phyloP scores from a whole-genome alignment of 768 basidiomycete genomes.

The Lactifluus echinatus region DNA sequence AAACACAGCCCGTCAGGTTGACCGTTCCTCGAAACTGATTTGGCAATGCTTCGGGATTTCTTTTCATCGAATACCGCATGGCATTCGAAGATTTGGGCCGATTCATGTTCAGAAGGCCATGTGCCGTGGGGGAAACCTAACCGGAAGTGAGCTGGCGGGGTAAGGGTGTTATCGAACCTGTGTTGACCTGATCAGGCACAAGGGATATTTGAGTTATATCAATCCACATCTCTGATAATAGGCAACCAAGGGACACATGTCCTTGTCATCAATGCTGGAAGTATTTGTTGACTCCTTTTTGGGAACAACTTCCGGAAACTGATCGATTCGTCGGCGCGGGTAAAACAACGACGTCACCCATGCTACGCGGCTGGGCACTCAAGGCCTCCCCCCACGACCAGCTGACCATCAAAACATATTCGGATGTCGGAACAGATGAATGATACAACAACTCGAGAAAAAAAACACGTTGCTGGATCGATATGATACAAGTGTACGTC shows the following conservation, averaged over 20 bases:
- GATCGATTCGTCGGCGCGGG: constrained; percentile 12
- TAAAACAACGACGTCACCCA: constrained; percentile 13
- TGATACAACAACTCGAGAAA: neutral
- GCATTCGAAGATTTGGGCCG: constrained; percentile 68
- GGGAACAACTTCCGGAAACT: neutral
- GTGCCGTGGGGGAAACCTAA: constrained; percentile 38
- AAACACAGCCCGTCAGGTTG: neutral
- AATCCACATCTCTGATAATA: neutral
- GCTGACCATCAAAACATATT: neutral
- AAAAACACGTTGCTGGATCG: constrained; percentile 6
- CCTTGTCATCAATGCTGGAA: neutral
- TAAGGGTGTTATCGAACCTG: neutral
- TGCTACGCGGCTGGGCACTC: neutral
- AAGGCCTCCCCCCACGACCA: neutral
- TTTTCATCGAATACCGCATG: constrained; percentile 50
- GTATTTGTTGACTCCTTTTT: neutral
- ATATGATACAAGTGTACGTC: constrained; percentile 14
- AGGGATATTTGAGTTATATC: neutral
- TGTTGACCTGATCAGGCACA: neutral
- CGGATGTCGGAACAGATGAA: neutral
- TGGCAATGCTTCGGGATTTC: constrained; percentile 43
- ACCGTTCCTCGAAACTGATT: constrained; percentile 21
- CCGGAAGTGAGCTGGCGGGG: constrained; percentile 29
- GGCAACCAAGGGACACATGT: neutral
- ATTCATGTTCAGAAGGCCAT: constrained; percentile 53